These are phyloP conservation scores for Zarea fungicola DNA, from an alignment of 2,329 filamentous ascomycete genomes.

Conservation along the genomic window DNA sequence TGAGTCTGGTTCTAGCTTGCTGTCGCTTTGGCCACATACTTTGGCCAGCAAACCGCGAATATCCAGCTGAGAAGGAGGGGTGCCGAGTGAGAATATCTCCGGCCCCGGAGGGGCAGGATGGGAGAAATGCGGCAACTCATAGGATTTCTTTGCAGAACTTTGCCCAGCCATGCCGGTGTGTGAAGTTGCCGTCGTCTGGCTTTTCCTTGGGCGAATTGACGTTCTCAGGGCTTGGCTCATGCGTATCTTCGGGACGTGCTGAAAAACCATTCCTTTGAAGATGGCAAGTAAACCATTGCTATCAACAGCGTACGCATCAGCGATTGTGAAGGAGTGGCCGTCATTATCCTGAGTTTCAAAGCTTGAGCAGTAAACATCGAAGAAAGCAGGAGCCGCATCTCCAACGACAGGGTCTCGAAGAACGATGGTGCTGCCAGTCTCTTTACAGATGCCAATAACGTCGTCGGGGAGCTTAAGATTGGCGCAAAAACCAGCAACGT, in stretches of 20 bases:
- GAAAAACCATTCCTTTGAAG: constrained; percentile 25
- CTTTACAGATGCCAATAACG: constrained; percentile 24
- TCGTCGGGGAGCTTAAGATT: constrained; percentile 22
- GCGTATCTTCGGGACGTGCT: constrained; percentile 19
- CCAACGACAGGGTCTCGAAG: constrained; percentile 21
- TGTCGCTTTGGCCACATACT: constrained; percentile 20
- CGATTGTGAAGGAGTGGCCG: constrained; percentile 19
- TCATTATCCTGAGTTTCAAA: constrained; percentile 20
- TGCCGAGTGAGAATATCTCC: neutral
- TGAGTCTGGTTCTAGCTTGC: constrained; percentile 13
- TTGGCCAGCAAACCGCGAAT: constrained; percentile 18
- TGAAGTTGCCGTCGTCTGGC: neutral
- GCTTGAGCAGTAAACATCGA: constrained; percentile 21
- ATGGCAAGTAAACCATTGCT: constrained; percentile 18
- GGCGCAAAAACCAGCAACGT: constrained; percentile 27
- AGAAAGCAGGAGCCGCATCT: constrained; percentile 16
- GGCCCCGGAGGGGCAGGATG: no score
- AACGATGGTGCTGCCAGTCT: constrained; percentile 9
- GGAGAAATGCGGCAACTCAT: no score
- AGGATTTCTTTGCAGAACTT: no score
- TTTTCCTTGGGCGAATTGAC: neutral
- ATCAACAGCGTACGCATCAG: constrained; percentile 23
- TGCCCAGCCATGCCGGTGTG: neutral
- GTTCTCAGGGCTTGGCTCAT: neutral
- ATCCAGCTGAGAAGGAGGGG: constrained; percentile 14